Evolutionary conservation across 1,284 basidiomycete genomes (phyloP).

Genomic region (Garcileccinum viscosum): DNA sequence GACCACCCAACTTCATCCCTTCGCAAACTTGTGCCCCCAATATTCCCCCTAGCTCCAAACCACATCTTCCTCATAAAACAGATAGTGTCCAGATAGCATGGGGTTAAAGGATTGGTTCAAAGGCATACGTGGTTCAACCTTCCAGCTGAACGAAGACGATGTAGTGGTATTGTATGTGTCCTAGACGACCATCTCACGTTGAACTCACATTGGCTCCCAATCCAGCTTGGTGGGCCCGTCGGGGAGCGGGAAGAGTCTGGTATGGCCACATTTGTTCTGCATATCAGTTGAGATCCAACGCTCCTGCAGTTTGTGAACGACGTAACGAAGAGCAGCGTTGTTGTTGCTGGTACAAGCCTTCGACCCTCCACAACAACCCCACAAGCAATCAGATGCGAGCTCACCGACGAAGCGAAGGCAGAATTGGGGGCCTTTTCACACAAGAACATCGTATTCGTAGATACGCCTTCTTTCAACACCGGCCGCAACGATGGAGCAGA

Average conservation of each 20-base stretch:
- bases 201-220: slow-evolving; percentile 9
- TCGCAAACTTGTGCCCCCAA: neutral
- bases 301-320: slow-evolving; percentile 17
- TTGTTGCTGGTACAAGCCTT: neutral
- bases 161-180: slow-evolving; percentile 30
- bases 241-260: slow-evolving; percentile 24
- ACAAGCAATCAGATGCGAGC: slow-evolving; percentile 20
- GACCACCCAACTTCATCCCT: neutral
- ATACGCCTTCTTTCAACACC: slow-evolving; percentile 25
- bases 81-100: neutral
- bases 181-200: neutral
- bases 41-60: neutral
- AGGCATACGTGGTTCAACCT: neutral
- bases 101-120: neutral
- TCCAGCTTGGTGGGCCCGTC: slow-evolving; percentile 30
- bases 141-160: slow-evolving; percentile 14
- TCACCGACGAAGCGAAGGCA: neutral
- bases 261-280: slow-evolving; percentile 10
- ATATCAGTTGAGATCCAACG: neutral
- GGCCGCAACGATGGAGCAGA: neutral
- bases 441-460: slow-evolving; percentile 27
- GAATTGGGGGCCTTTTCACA: neutral
- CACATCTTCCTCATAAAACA: neutral
- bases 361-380: neutral
- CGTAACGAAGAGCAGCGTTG: slow-evolving; percentile 1